A percentile compares a stretch with the other conserved stretches of the same genome.
Conservation (phyloP, 768 basidiomycete species). For the Suillus subluteus region DNA sequence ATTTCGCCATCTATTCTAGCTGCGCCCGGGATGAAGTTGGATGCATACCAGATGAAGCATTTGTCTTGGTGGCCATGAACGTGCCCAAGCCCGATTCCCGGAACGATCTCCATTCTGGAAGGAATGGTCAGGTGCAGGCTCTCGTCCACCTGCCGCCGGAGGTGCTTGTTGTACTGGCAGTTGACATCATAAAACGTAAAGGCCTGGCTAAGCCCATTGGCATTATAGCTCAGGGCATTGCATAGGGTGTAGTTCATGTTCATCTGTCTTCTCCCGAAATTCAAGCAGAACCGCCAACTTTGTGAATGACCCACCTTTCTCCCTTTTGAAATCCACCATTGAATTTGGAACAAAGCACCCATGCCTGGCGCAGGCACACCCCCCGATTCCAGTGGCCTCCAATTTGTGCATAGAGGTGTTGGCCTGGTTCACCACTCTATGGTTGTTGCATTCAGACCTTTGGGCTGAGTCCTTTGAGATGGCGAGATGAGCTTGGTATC, state of each 20-base stretch:
- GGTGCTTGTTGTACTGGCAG: too few species aligned
- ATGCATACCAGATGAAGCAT: too few species aligned
- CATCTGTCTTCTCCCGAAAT: conserved; percentile 17
- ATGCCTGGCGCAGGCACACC: conserved; percentile 34
- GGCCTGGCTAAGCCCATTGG: too few species aligned
- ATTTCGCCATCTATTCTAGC: too few species aligned
- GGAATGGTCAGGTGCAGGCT: neutral
- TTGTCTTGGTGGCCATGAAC: too few species aligned
- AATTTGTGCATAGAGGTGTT: conserved; percentile 19
- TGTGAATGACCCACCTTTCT: conserved; percentile 20
- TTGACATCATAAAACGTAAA: too few species aligned
- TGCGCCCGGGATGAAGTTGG: too few species aligned
- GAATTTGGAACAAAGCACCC: conserved; percentile 33
- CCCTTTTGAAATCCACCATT: conserved; percentile 15
- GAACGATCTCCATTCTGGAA: neutral
- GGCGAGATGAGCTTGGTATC: neutral
- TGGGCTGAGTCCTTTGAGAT: neutral
- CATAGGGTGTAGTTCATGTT: too few species aligned
- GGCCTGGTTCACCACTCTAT: conserved; percentile 23
- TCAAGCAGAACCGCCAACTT: conserved; percentile 1
- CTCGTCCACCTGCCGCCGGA: too few species aligned
- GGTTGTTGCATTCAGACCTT: conserved; percentile 20
- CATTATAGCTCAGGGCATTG: too few species aligned
- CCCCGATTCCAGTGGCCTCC: conserved; percentile 31
- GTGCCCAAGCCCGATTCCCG: too few species aligned